These are phyloP conservation scores for Neurospora terricola DNA, from an alignment of 495 filamentous ascomycete genomes.

Conservation along the genomic window DNA sequence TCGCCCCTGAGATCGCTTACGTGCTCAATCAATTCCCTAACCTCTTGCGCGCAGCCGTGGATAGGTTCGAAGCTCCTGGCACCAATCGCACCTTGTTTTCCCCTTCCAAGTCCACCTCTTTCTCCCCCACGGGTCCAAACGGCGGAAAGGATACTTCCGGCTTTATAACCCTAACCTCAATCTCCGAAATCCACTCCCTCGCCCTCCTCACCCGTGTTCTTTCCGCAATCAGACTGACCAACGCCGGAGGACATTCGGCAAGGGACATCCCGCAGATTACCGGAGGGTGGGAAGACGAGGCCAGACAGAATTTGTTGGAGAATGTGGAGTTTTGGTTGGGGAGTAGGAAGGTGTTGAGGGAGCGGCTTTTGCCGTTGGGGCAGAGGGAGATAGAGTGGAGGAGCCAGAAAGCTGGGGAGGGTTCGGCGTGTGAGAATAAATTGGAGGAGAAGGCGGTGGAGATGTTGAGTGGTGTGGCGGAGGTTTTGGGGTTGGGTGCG, in stretches of 20 bases:
- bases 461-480: constrained; percentile 48
- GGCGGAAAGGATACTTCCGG: constrained; percentile 12
- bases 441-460: constrained; percentile 64
- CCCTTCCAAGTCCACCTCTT: neutral
- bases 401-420: constrained; percentile 23
- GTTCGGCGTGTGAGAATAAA: constrained; percentile 40
- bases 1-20: constrained; percentile 71
- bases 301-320: constrained; percentile 46
- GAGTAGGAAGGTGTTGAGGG: constrained; percentile 48
- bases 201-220: constrained; percentile 63
- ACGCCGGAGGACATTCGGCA: constrained; percentile 17
- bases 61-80: constrained; percentile 42
- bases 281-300: constrained; percentile 53
- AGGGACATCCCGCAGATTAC: constrained; percentile 56
- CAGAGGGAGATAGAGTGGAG: constrained; percentile 59
- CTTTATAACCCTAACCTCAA: constrained; percentile 57
- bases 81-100: too few relatives aligned
- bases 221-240: constrained; percentile 47
- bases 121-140: too few relatives aligned
- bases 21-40: constrained; percentile 80
- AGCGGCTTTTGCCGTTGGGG: constrained; percentile 59
- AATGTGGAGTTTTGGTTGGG: constrained; percentile 68
- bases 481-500: constrained; percentile 37
- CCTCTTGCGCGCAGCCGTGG: constrained; percentile 53
- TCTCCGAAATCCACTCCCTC: constrained; percentile 66